Conservation (phyloP, 768 basidiomycete genomes). For the Tulasnella sp. region DNA sequence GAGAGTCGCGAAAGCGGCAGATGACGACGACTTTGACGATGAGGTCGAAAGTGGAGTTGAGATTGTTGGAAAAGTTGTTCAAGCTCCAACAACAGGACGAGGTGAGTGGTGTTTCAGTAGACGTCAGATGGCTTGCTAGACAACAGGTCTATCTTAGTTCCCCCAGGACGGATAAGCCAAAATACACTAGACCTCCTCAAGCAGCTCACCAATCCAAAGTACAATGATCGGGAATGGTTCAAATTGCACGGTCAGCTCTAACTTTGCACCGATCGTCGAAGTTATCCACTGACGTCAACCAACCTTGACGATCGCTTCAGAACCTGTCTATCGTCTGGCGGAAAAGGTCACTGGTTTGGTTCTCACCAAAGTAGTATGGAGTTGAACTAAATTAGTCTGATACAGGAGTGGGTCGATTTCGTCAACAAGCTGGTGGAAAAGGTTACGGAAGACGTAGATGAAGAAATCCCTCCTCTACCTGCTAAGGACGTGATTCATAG, state of each 20-base stretch:
- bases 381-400: background rate
- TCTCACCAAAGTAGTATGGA: too few species aligned
- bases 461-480: slow-evolving; percentile 77
- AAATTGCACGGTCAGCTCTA: slow-evolving; percentile 52
- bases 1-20: slow-evolving; percentile 24
- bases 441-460: slow-evolving; percentile 57
- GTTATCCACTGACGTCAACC: background rate
- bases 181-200: slow-evolving; percentile 73
- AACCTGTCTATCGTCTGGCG: slow-evolving; percentile 66
- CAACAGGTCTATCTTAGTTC: slow-evolving; percentile 37
- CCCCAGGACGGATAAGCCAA: slow-evolving; percentile 73
- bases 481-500: slow-evolving; percentile 86
- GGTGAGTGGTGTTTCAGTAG: slow-evolving; percentile 32
- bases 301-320: slow-evolving; percentile 26
- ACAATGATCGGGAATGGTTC: slow-evolving; percentile 86
- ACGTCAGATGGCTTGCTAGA: slow-evolving; percentile 4
- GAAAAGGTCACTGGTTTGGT: slow-evolving; percentile 37
- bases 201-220: slow-evolving; percentile 57
- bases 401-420: slow-evolving; percentile 76
- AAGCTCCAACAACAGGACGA: slow-evolving; percentile 74
- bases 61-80: slow-evolving; percentile 61
- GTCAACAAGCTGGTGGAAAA: slow-evolving; percentile 53
- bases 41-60: slow-evolving; percentile 44
- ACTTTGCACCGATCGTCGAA: background rate
- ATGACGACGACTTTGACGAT: slow-evolving; percentile 26